phyloP scores from a whole-genome alignment of 768 basidiomycete species.

The Pleurotus tuber-regium region DNA sequence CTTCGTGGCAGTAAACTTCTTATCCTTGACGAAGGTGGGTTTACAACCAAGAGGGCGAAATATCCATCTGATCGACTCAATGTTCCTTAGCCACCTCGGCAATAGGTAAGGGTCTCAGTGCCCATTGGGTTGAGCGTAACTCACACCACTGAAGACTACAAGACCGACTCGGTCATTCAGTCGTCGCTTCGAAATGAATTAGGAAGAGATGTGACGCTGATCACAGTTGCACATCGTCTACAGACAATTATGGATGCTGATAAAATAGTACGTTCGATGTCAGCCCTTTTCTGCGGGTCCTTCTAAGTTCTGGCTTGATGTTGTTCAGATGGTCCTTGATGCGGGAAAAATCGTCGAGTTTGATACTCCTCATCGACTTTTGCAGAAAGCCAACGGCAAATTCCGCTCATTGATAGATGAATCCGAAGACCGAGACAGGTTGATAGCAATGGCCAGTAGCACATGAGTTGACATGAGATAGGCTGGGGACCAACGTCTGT shows the following conservation, averaged over 20 bases:
- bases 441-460: background rate
- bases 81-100: conserved; percentile 47
- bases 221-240: conserved; percentile 70
- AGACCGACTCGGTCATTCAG: conserved; percentile 58
- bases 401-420: conserved; percentile 56
- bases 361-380: conserved; percentile 47
- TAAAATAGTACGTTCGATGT: conserved; percentile 39
- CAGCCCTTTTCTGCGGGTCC: background rate
- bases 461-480: too few species aligned
- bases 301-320: conserved; percentile 16
- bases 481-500: too few species aligned
- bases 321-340: conserved; percentile 47
- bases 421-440: conserved; percentile 46
- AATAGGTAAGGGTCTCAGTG: conserved; percentile 34
- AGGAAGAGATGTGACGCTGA: conserved; percentile 53
- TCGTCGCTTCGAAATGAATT: conserved; percentile 65
- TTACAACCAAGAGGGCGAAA: too few species aligned
- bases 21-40: conserved; percentile 59
- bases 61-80: too few species aligned
- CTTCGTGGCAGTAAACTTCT: conserved; percentile 57
- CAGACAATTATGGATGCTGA: conserved; percentile 70
- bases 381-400: conserved; percentile 48
- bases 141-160: conserved; percentile 39
- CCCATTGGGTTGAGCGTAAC: background rate
- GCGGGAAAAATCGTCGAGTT: conserved; percentile 59